Conservation (phyloP, 441 rosid species). For the Croton laevigatus region DNA sequence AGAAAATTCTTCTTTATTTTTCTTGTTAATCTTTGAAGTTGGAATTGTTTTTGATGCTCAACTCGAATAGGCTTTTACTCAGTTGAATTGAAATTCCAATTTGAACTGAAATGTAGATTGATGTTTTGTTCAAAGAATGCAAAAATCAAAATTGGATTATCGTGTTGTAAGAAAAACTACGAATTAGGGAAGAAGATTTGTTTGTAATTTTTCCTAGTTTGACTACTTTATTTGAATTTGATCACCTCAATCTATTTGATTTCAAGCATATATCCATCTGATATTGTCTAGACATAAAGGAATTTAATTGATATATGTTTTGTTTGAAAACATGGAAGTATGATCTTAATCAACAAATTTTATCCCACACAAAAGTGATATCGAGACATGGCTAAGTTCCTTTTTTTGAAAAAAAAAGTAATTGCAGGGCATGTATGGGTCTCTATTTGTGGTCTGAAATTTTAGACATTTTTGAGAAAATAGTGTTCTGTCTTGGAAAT, state of each 20-base stretch:
- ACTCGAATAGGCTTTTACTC: background rate
- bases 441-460: background rate
- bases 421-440: background rate
- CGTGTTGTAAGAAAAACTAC: too few relatives aligned
- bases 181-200: too few relatives aligned
- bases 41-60: background rate
- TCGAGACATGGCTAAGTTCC: background rate
- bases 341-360: background rate
- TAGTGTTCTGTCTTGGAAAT: background rate
- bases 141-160: too few relatives aligned
- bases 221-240: too few relatives aligned
- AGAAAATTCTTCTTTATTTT: too few relatives aligned
- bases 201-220: too few relatives aligned
- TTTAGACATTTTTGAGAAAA: background rate
- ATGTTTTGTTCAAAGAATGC: too few relatives aligned
- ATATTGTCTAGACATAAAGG: background rate
- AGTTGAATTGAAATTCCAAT: too few relatives aligned
- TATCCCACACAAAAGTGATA: background rate
- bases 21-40: slow-evolving; percentile 1
- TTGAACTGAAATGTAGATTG: too few relatives aligned
- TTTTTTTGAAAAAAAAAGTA: background rate
- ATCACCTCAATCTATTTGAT: background rate
- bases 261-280: background rate
- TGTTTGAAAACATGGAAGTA: background rate
- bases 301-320: background rate